Base-by-base conservation (phyloP, 345 rosid species). In the Ricinus communis region DNA sequence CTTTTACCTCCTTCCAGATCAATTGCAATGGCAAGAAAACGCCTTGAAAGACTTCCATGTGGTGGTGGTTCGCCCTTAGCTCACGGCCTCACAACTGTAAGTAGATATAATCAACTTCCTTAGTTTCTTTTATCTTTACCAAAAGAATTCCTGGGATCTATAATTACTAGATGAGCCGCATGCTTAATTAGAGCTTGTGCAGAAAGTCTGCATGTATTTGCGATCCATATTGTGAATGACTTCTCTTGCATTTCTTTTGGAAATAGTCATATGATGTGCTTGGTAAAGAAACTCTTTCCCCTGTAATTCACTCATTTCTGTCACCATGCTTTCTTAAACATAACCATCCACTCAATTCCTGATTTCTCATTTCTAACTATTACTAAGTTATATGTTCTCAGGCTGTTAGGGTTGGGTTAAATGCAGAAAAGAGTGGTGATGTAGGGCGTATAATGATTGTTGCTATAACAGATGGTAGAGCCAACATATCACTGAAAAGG, bases 31-130 rank as follows among this genome's bases (percentile, higher is more conserved):
- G 98, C 98, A 81, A 88, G 97, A 78, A 94, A 85, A 63, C 96
- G 98, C 76, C 96, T 91, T 5, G 96, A 94, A 85, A 86, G 97
- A 79, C 98, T 91, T 80, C 98, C 97, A 47, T 94, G 98, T 77
- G 98, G 97, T 63, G 98, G 98, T 70, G 98, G 97, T 75, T 91
- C 98, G 70, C 98, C 98, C 60, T 80, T 94, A 46, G 98, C 98
- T 75, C 98, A 94, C 76, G 98, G 98, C 80, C 86, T 94, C 71
- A 90, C 97, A 28, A 90, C 89, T 80, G 98, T 94, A 85, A 64
- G 87, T 72, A 72, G 64, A 66, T 65, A 30, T 30, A 19, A 24
- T 58, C 58, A 33, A 15, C 49, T n/a, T 15, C 40, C 40, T 57
- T 40, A 0, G 14, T 64, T 47, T n/a, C 9, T 18, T 19, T 12